Base-by-base conservation (phyloP, 345 rosid genomes). In the Eucalyptus polybractea region DNA sequence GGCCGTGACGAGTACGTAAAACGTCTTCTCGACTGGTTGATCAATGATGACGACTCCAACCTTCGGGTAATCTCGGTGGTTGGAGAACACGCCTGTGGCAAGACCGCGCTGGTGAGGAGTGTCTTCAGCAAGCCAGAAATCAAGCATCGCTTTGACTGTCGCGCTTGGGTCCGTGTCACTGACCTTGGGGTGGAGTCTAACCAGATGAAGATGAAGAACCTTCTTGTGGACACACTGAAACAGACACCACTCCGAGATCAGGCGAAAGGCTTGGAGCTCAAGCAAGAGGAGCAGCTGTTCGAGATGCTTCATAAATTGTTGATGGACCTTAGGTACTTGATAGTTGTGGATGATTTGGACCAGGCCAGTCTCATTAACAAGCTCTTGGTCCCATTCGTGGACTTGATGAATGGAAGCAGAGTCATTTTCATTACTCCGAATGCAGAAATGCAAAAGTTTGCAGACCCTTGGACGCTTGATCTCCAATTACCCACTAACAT, bases 101-200 rank as follows among this genome's bases (percentile, higher is more conserved):
- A 93, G 90, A 92, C 91, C n/a, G 37, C 91, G 27, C 87, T 89
- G 15, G 67, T 88, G 88, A 89, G 90, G 42, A 88, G 40, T 3
- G 21, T 92, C 12, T 93, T 88, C 45, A 67, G 85, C 25, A 3
- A 86, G 58, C 90, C 10, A 85, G 5, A 10, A 13, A 6, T 85
- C 53, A 1, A 47, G 87, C 49, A 25, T 85, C 50, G 4, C 17
- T 47, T 85, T 3, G 53, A 37, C 54, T 27, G 22, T 31, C 87
- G 24, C 1, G 87, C 54, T 72, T 93, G 92, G 93, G 49, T 92
- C 24, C 7, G 22, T 50, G 86, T 89, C 50, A 3, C 7, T 1
- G 76, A 8, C 76, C 76, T 7, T 14, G 16, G 19, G 19, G 21
- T 5, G 2, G 40, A 2, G 4, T 11, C 76, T 14, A 10, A 65